Base-by-base conservation (phyloP, 1,284 basidiomycete species). In the Rhodofomes roseus region DNA sequence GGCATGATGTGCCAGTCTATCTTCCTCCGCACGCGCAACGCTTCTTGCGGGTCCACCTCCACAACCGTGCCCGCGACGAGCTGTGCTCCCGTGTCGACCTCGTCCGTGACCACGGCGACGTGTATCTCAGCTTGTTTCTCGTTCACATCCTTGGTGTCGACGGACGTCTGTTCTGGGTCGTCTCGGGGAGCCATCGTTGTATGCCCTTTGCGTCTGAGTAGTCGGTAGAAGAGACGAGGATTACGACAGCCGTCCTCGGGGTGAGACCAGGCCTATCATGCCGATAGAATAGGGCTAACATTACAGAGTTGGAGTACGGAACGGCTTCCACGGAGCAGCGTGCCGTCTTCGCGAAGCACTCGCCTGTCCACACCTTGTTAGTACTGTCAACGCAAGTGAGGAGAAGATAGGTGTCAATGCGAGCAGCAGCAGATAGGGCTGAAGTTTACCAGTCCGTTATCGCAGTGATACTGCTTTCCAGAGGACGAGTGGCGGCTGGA, bases 1-100 rank as follows among this genome's bases (percentile, higher is more conserved):
- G 87, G 87, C 37, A 89, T 69, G 37, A 89, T 82, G 67, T 87
- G 80, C 62, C 72, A 72, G 69, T 89, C 87, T 52, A 89, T 89
- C 71, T 89, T 89, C 64, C 73, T 76, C 78, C 84, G 76, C 56
- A 87, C 73, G 56, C 82, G 77, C 29, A 70, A 55, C 0, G 80
- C 78, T 68, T 88, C 86, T 4, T 65, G 50, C 14, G 27, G 50
- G 61, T 84, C 82, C 41, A 87, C 63, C 31, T 75, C 74, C 8
- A 63, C 65, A 4, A 75, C 70, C 16, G 75, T 65, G 5, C 79
- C 80, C 7, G 79, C 76, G 7, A 79, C 77, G 29, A 85, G 71
- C 61, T 79, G 78, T 20, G 85, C 85, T 41, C 79, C 84, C 12
- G 83, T 83, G 67, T 87, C 84, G 14, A 84, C 77, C 54, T 82